Base-by-base conservation (phyloP, 176 grass and related monocot genomes). In the Oryza meyeriana region DNA sequence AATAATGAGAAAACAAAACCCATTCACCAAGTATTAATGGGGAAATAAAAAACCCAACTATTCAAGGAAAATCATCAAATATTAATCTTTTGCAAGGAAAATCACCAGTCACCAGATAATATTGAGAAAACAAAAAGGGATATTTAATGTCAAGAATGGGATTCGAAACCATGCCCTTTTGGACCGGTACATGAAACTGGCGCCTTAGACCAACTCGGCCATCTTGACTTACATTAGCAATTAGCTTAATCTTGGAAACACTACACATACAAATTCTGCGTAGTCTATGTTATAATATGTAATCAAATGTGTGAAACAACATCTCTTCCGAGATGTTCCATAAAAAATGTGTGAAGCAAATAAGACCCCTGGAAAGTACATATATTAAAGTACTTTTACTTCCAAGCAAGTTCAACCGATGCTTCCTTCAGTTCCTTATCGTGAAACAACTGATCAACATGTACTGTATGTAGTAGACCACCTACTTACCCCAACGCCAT, bases 151-250 rank as follows among this genome's bases (percentile, higher is more conserved):
- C 50, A 55, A 55, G 50, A 55, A 55, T 55, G 50, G 50, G 50
- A 55, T 55, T 55, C 61, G 77, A 86, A 86, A 44, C 69, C 61
- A 86, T 65, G 85, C 84, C 59, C 76, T 86, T 80, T 80, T 76
- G 69, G 76, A 91, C 87, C 91, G 86, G 81, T 88, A 90, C 89
- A 90, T 89, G 94, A 97, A 97, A 97, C 94, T 92, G 92, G 88
- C 88, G 90, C 87, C 88, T 97, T 92, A 97, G 94, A 94, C 94
- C 91, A 94, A 92, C 94, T 97, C 89, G 91, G 87, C 89, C 94
- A 93, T 93, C 94, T 97, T 91, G 81, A 93, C 91, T 4, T 22
- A 0, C 50, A 36, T 33, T 2, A 4, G 2, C 4, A 33, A 33
- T 33, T 33, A 52, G 18, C 4, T 20, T 52, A 20, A 50, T 18